Evolutionary conservation across 192 early-diverging fungal species (phyloP).

Genomic region (Fimicolochytrium jonesii): DNA sequence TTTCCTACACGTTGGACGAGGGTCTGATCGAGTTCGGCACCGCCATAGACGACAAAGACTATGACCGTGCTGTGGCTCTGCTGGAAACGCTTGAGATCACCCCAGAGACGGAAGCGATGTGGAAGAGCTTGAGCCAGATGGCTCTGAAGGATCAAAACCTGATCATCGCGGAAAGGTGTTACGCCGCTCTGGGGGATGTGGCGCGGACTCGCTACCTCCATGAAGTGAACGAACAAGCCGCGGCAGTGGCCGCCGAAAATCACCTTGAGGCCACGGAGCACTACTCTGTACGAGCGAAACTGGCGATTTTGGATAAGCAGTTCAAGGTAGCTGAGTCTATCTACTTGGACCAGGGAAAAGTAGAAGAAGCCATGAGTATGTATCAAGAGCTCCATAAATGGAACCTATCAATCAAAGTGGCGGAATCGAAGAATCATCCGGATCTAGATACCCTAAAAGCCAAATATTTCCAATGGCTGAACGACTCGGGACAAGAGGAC

Average conservation of each 20-base stretch:
- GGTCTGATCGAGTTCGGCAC: slow-evolving; percentile 66
- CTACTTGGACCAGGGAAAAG: slow-evolving; percentile 55
- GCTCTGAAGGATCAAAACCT: slow-evolving; percentile 54
- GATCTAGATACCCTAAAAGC: slow-evolving; percentile 52
- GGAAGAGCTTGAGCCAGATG: slow-evolving; percentile 52
- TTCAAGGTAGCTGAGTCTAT: slow-evolving; percentile 60
- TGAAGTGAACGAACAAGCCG: slow-evolving; percentile 35
- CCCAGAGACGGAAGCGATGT: slow-evolving; percentile 63
- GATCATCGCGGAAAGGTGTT: slow-evolving; percentile 58
- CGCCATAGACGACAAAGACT: slow-evolving; percentile 61
- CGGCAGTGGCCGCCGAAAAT: slow-evolving; percentile 23
- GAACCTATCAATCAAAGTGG: slow-evolving; percentile 63
- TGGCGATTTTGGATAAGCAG: slow-evolving; percentile 58
- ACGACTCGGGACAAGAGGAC: slow-evolving; percentile 62
- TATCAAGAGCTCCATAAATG: slow-evolving; percentile 69
- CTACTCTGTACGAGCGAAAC: slow-evolving; percentile 44
- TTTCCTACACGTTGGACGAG: slow-evolving; percentile 64
- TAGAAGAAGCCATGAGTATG: slow-evolving; percentile 65
- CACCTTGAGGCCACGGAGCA: slow-evolving; percentile 28
- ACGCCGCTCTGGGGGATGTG: slow-evolving; percentile 57
- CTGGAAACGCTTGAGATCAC: slow-evolving; percentile 60
- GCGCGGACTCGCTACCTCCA: slow-evolving; percentile 46
- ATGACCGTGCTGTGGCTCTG: slow-evolving; percentile 57
- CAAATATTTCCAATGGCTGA: slow-evolving; percentile 64
- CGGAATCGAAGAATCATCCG: slow-evolving; percentile 58